A percentile compares a stretch with the other conserved stretches of the same genome.
phyloP scores from a whole-genome alignment of 805 yeast genomes.

The Metschnikowia corniflorae region DNA sequence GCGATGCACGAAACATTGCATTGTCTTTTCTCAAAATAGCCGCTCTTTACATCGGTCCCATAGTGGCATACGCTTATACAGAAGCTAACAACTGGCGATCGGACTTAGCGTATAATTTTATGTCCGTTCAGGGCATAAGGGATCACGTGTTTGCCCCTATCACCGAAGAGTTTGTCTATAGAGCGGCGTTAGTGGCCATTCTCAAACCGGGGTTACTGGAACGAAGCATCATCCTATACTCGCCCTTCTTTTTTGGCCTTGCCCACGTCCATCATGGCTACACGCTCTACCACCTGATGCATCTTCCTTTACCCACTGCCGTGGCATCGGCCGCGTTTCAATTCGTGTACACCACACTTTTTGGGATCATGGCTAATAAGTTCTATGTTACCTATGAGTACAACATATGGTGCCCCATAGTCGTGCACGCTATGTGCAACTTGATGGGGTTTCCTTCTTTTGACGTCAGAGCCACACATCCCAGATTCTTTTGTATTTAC shows the following conservation, averaged over 20 bases:
- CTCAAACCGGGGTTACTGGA: constrained; percentile 14
- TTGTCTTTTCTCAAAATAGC: constrained; percentile 11
- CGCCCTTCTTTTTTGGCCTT: constrained; percentile 65
- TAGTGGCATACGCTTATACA: constrained; percentile 13
- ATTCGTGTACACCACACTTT: constrained; percentile 59
- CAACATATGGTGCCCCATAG: constrained; percentile 53
- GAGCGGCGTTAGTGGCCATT: constrained; percentile 42
- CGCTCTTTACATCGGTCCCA: constrained; percentile 21
- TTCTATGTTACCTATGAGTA: constrained; percentile 47
- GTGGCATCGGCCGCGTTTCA: constrained; percentile 47
- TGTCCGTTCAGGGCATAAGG: constrained; percentile 43
- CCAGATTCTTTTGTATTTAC: constrained; percentile 24
- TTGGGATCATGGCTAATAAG: constrained; percentile 65
- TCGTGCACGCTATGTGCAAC: constrained; percentile 68
- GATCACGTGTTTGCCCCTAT: constrained; percentile 68
- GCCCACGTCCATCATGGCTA: constrained; percentile 79
- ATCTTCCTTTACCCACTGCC: constrained; percentile 26
- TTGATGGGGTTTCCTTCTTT: constrained; percentile 60
- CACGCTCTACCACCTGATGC: constrained; percentile 34
- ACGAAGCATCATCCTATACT: constrained; percentile 4
- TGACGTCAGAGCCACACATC: constrained; percentile 14
- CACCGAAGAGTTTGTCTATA: constrained; percentile 72
- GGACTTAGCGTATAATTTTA: constrained; percentile 22
- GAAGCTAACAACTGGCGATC: constrained; percentile 2
- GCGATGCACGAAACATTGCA: constrained; percentile 16